A percentile compares a stretch with the other conserved stretches of the same genome.
Evolutionary conservation across 2,329 filamentous ascomycete genomes (phyloP).

Genomic region (Fusarium brevicatenulatum): DNA sequence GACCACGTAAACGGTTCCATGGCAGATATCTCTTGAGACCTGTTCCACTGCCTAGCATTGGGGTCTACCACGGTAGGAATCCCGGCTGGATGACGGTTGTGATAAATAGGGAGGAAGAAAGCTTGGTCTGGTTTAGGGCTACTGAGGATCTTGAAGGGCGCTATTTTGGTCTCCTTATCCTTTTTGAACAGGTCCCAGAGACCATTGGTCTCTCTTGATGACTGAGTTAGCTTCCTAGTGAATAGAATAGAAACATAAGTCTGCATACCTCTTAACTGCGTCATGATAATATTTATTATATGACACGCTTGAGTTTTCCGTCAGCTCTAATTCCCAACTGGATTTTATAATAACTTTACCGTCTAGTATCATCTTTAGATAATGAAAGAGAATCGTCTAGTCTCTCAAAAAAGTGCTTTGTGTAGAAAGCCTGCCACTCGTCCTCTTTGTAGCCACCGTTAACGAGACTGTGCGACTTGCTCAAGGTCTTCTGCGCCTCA

Average conservation of each 20-base stretch:
- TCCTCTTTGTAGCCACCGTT: background rate
- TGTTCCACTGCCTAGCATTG: conserved; percentile 7
- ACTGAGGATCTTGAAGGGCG: background rate
- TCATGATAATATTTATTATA: background rate
- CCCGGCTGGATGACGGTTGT: background rate
- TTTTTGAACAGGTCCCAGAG: background rate
- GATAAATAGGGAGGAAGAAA: conserved; percentile 34
- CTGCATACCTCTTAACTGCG: background rate
- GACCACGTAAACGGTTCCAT: conserved; percentile 29
- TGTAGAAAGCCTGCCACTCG: background rate
- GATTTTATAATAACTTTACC: background rate
- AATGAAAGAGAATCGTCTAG: background rate
- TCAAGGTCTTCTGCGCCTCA: background rate
- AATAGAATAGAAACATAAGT: background rate
- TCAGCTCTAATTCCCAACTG: background rate
- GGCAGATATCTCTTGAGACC: background rate
- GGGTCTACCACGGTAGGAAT: conserved; percentile 3
- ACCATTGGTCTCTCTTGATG: background rate
- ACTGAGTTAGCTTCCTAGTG: background rate
- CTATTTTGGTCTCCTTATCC: background rate
- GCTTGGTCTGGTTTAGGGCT: conserved; percentile 27
- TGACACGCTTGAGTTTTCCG: background rate
- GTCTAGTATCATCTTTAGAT: background rate
- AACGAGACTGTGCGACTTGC: background rate
- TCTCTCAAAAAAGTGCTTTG: background rate